A percentile compares a stretch with the other conserved stretches of the same genome.
Evolutionary conservation across 495 filamentous ascomycete species (phyloP).

Genomic region (Aspergillus affinis): DNA sequence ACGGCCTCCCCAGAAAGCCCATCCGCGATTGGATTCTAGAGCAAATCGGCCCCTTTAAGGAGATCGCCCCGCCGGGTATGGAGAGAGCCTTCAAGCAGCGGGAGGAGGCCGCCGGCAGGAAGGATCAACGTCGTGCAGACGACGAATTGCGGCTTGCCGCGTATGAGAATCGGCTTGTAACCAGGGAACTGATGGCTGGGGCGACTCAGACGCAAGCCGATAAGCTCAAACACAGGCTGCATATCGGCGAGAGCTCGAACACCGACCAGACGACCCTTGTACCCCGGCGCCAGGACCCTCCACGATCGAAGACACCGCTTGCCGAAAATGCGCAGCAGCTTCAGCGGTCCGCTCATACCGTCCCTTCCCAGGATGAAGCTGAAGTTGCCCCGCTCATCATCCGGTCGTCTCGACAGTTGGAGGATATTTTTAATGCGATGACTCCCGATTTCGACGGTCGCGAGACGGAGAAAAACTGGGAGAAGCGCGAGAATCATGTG

Average conservation of each 20-base stretch:
- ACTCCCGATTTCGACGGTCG: slow-evolving; percentile 78
- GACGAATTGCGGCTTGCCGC: too few relatives aligned
- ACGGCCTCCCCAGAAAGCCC: neutral
- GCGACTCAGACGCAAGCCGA: too few relatives aligned
- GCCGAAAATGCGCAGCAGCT: too few relatives aligned
- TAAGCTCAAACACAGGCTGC: too few relatives aligned
- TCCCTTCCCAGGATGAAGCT: slow-evolving; percentile 44
- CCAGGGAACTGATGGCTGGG: too few relatives aligned
- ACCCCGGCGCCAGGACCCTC: too few relatives aligned
- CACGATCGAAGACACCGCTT: neutral
- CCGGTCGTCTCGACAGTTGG: slow-evolving; percentile 76
- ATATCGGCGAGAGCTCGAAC: neutral
- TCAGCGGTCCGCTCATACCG: neutral
- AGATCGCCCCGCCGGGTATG: neutral
- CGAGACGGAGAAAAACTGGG: slow-evolving; percentile 90
- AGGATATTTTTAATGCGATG: slow-evolving; percentile 82
- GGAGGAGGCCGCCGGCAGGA: too few relatives aligned
- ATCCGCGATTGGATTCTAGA: neutral
- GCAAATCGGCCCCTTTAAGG: neutral
- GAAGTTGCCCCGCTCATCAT: slow-evolving; percentile 77
- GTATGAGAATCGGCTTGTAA: too few relatives aligned
- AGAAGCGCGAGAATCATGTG: slow-evolving; percentile 75
- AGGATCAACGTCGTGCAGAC: too few relatives aligned
- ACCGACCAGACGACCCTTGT: neutral
- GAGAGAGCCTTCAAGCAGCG: too few relatives aligned